A percentile compares a stretch with the other conserved stretches of the same genome.
Conservation (phyloP, 2,329 filamentous ascomycete species). For the Pseudocercospora fuligena region DNA sequence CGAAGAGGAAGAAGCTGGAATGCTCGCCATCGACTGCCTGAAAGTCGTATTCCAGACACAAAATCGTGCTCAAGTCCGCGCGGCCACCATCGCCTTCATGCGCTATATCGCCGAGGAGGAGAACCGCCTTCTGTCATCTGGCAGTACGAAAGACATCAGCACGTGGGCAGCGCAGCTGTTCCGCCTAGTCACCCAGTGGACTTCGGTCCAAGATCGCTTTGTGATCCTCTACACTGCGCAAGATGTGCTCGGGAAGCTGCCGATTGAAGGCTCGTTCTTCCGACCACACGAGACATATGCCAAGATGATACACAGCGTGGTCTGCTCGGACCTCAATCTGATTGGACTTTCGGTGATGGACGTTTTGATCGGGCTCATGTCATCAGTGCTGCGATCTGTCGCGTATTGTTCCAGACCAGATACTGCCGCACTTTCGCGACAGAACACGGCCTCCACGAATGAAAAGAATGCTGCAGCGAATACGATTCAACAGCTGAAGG, state of each 20-base stretch:
- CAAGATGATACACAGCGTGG: slow-evolving; percentile 77
- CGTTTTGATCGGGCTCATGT: slow-evolving; percentile 78
- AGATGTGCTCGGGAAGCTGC: slow-evolving; percentile 72
- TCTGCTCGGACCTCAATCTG: slow-evolving; percentile 88
- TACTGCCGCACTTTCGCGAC: neutral
- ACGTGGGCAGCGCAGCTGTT: slow-evolving; percentile 85
- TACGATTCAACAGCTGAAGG: slow-evolving; percentile 61
- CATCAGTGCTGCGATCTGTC: slow-evolving; percentile 66
- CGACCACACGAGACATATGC: slow-evolving; percentile 75
- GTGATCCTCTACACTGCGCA: slow-evolving; percentile 82
- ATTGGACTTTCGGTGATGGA: slow-evolving; percentile 98
- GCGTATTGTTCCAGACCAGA: slow-evolving; percentile 19
- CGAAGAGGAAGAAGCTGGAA: slow-evolving; percentile 84
- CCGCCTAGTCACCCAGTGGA: slow-evolving; percentile 80
- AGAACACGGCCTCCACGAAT: slow-evolving; percentile 10
- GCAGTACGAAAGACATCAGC: slow-evolving; percentile 30
- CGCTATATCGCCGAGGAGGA: slow-evolving; percentile 65
- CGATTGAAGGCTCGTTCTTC: slow-evolving; percentile 67
- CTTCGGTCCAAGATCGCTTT: slow-evolving; percentile 92
- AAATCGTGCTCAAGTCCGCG: slow-evolving; percentile 79
- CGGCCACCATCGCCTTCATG: slow-evolving; percentile 74
- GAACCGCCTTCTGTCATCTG: slow-evolving; percentile 18
- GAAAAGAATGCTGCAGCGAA: slow-evolving; percentile 20
- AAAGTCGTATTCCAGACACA: slow-evolving; percentile 84
- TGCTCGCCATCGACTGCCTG: slow-evolving; percentile 83